These are phyloP conservation scores for Arctium minus DNA, from an alignment of 129 eudicot species.

Conservation along the genomic window DNA sequence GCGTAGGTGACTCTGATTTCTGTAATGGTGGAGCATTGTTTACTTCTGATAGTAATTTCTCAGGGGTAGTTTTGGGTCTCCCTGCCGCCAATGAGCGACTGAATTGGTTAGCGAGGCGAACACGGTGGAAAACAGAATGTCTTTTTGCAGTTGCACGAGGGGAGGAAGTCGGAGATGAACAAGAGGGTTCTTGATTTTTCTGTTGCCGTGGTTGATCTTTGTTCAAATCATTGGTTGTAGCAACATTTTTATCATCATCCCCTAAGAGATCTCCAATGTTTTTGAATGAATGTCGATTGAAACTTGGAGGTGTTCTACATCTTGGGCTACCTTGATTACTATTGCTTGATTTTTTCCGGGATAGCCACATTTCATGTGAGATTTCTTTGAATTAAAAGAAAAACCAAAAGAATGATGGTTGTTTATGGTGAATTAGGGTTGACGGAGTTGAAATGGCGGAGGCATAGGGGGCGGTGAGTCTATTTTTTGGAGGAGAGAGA, in stretches of 20 bases:
- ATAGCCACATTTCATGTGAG: slow-evolving; percentile 25
- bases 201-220: background rate
- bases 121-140: slow-evolving; percentile 52
- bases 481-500: background rate
- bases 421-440: background rate
- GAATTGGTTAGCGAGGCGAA: slow-evolving; percentile 38
- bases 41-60: background rate
- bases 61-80: slow-evolving; percentile 3
- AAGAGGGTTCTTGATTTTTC: background rate
- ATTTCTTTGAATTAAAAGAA: background rate
- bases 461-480: background rate
- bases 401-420: background rate
- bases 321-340: background rate
- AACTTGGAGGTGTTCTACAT: slow-evolving; percentile 6
- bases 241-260: slow-evolving; percentile 3
- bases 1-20: background rate
- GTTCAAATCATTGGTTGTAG: background rate
- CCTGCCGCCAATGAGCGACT: slow-evolving; percentile 30
- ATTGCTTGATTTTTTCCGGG: slow-evolving; percentile 20
- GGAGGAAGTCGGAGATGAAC: background rate
- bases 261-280: slow-evolving; percentile 13
- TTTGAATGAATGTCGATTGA: slow-evolving; percentile 26
- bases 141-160: background rate
- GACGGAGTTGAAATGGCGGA: background rate
- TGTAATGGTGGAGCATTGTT: background rate